Evolutionary conservation across 169 alveolate genomes (phyloP), one percentile per base, ranked within the genome.

Genomic region (Babesia divergens): DNA sequence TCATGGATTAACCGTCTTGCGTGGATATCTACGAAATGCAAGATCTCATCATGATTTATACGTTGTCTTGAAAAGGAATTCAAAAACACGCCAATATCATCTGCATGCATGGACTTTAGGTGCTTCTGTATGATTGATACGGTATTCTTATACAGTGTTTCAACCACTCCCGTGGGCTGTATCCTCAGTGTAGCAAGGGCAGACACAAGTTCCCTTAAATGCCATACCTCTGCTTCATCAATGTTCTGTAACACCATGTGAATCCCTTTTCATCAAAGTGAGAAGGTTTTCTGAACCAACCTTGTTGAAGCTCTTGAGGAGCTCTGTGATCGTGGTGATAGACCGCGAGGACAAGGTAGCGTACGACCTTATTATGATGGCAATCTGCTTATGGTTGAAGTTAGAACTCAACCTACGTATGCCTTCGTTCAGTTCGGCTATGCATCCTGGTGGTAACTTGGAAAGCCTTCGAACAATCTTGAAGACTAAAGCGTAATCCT

Each of bases 181-280:
- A 66, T 54, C 55, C 75, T 53, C 26, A 76, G 66, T 3, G 82
- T 51, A 3, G 86, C 82, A 29, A 76, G 56, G 5, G 86, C 64
- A 6, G 86, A 60, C 4, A 58, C 52, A 6, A 76, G 31, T 11
- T 76, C 86, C 50, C 86, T 65, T 14, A 65, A 44, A 9, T 76
- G 80, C 86, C 82, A 76, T 47, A 59, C 50, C 37, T 76, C 75
- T 2, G 81, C 55, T 2, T 65, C 75, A 14, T 14, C 51, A n/a
- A 56, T 11, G 46, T 58, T 42, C 82, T 66, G 51, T 14, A 46
- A 6, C n/a, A n/a, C n/a, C n/a, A n/a, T n/a, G n/a, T n/a, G n/a
- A n/a, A n/a, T n/a, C n/a, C n/a, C n/a, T n/a, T n/a, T n/a, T n/a
- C n/a, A n/a, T n/a, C n/a, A n/a, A n/a, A n/a, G n/a, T n/a, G n/a